Conservation (phyloP, 2,329 filamentous ascomycete species). For the Fusarium sp. region DNA sequence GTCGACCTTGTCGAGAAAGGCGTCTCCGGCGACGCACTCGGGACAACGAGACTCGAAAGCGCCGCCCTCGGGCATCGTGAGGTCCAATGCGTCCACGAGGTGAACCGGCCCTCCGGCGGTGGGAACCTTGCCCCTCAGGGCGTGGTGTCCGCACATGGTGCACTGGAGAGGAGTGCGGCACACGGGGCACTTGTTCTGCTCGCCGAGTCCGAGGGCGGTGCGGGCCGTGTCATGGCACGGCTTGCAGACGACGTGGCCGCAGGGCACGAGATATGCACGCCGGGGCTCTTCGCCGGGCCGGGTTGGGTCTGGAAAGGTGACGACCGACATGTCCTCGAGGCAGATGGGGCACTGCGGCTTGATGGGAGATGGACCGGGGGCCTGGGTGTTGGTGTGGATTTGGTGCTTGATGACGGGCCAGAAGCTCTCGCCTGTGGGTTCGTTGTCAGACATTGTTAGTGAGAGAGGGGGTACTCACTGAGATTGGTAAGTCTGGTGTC, state of each 20-base stretch:
- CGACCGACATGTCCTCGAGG: slow-evolving; percentile 17
- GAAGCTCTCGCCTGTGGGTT: not conserved
- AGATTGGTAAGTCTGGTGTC: no score
- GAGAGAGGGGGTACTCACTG: not conserved
- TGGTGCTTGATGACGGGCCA: slow-evolving; percentile 31
- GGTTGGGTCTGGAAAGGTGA: slow-evolving; percentile 8
- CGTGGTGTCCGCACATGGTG: not conserved
- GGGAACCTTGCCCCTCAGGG: not conserved
- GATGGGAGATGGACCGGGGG: not conserved
- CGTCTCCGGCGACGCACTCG: slow-evolving; percentile 23
- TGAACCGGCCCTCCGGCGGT: not conserved
- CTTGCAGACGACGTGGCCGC: slow-evolving; percentile 46
- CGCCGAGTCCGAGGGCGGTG: no score
- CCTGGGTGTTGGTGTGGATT: not conserved
- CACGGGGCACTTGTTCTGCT: slow-evolving; percentile 22
- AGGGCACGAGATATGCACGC: slow-evolving; percentile 28
- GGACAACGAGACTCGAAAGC: slow-evolving; percentile 12
- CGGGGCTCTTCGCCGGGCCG: not conserved
- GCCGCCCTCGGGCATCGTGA: slow-evolving; percentile 8
- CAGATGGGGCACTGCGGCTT: slow-evolving; percentile 39
- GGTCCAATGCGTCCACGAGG: not conserved
- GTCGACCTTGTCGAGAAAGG: slow-evolving; percentile 15
- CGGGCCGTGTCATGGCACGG: slow-evolving; percentile 16
- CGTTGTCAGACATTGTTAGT: slow-evolving; percentile 3
- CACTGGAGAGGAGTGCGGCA: slow-evolving; percentile 29